A percentile compares a stretch with the other conserved stretches of the same genome.
Conservation (phyloP, 805 yeast species). For the Metschnikowia gruessii region DNA sequence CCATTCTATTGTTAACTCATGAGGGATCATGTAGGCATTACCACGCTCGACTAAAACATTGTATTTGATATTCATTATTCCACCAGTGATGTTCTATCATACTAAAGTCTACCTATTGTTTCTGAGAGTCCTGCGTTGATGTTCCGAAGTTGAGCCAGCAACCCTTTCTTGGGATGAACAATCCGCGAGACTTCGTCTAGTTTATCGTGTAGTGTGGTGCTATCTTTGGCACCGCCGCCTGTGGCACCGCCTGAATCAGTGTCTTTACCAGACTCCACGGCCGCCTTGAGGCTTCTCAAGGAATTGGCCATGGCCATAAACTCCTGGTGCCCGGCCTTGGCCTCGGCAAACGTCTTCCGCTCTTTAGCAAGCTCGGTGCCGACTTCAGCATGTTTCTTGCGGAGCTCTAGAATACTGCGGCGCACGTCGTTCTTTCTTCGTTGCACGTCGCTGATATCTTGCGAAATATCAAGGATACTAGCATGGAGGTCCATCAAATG, state of each 20-base stretch:
- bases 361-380: conserved; percentile 32
- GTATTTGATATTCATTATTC: no score
- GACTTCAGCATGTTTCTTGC: conserved; percentile 30
- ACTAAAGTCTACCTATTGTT: conserved; percentile 1
- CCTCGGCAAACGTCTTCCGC: conserved; percentile 21
- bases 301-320: conserved; percentile 16
- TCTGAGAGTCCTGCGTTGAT: conserved; percentile 10
- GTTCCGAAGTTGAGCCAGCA: conserved; percentile 10
- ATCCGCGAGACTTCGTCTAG: conserved; percentile 9
- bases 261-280: no score
- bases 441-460: conserved; percentile 30
- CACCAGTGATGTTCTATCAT: no score
- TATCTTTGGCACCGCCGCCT: no score
- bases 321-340: conserved; percentile 18
- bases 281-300: conserved; percentile 8
- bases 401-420: conserved; percentile 28
- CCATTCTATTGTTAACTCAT: background rate
- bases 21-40: background rate
- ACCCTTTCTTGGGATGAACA: conserved; percentile 10
- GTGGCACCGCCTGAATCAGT: no score
- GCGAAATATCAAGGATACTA: conserved; percentile 30
- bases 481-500: conserved; percentile 36
- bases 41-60: no score
- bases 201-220: background rate
- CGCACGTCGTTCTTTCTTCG: conserved; percentile 33